phyloP scores from a whole-genome alignment of 768 basidiomycete species.

The Lyophyllum semitale region DNA sequence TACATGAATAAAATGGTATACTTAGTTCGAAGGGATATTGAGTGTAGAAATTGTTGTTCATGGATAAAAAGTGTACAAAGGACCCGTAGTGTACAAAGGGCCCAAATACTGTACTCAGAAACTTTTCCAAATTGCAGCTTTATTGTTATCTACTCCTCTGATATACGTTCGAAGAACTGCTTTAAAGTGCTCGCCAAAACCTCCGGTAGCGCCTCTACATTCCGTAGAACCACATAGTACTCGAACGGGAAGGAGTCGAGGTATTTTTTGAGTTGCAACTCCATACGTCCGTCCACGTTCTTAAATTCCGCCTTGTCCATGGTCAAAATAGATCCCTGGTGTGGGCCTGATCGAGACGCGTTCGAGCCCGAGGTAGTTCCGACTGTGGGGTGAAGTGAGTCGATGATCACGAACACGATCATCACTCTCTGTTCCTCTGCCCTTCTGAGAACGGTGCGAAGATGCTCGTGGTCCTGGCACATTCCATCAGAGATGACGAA shows the following conservation, averaged over 20 bases:
- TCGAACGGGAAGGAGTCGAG: conserved; percentile 98
- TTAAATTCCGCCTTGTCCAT: conserved; percentile 94
- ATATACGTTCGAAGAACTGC: conserved; percentile 88
- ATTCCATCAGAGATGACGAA: conserved; percentile 99
- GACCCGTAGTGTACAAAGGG: too few relatives aligned
- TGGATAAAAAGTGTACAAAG: too few relatives aligned
- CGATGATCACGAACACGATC: conserved; percentile 95
- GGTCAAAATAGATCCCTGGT: conserved; percentile 80
- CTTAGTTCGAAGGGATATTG: too few relatives aligned
- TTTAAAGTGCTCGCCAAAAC: conserved; percentile 85
- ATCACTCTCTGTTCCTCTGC: conserved; percentile 91
- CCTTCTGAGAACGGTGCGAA: conserved; percentile 76
- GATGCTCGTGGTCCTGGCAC: conserved; percentile 90
- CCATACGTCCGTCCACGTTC: conserved; percentile 77
- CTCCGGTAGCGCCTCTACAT: conserved; percentile 90
- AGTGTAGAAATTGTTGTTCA: too few relatives aligned
- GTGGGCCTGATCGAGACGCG: conserved; percentile 19
- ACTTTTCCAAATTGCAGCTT: too few relatives aligned
- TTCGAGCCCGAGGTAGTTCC: conserved; percentile 16
- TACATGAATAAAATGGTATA: too few relatives aligned
- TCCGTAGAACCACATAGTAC: conserved; percentile 91
- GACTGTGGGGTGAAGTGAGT: conserved; percentile 65
- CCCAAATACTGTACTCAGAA: too few relatives aligned
- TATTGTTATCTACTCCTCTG: conserved; percentile 54
- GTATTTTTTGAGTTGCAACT: conserved; percentile 86